Evolutionary conservation across 2,329 filamentous ascomycete genomes (phyloP), one percentile per base, ranked within the genome.

Genomic region (Fusarium sp.): DNA sequence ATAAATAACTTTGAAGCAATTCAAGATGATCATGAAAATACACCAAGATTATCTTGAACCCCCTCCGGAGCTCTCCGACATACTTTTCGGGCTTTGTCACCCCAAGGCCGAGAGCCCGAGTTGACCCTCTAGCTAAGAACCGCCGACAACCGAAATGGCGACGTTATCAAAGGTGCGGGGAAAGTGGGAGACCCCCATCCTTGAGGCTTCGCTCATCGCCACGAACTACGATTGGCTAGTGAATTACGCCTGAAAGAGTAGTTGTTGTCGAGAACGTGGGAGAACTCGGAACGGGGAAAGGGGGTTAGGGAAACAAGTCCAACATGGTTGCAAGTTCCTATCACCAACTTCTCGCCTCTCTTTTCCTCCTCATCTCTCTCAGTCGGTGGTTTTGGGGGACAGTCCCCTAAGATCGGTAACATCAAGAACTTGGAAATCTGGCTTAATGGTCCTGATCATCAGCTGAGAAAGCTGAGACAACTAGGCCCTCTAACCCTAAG

Each of bases 1-100:
- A 58, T 58, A 58, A 58, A 58, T 58, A 58, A 58, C 22, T 40
- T 40, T 40, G 56, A 58, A 38, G 56, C 56, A 58, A 58, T 58
- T 58, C 22, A 58, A 20, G 25, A 38, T 38, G 17, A 38, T 38
- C 35, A 38, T 27, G 33, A 27, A 58, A 58, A 40, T 27, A 20
- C 37, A 27, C 15, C 56, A 40, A 58, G 56, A 58, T 58, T 58
- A 38, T 27, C 22, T 30, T 12, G 10, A 38, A 40, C 15, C 20
- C 20, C 33, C 35, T 58, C 56, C 56, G 33, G 50, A 33, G 50
- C 27, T 32, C 30, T 33, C 50, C 50, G 50, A 54, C 17, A 33
- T 6, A n/a, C 35, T 7, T 38, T 58, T 58, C 35, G 35, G 56
- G 33, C 20, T 38, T 58, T 40, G 56, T 38, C 22, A 27, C 11